These are phyloP conservation scores for Nelumbo lutea DNA, from an alignment of 164 flowering plant genomes.

Conservation along the genomic window DNA sequence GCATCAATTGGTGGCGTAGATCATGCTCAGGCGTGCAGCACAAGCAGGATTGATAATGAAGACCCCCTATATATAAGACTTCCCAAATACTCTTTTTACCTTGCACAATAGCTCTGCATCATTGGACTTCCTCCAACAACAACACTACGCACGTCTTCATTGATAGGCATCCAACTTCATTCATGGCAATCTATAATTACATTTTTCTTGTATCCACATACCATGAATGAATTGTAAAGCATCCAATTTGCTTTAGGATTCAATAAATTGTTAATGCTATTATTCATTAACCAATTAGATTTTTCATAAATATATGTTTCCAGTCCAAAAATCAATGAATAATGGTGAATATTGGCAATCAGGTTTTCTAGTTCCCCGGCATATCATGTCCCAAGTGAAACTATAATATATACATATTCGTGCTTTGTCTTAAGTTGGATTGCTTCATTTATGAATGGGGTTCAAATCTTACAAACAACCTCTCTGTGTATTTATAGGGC, in stretches of 20 bases:
- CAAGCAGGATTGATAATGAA: slow-evolving; percentile 2
- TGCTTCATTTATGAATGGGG: no score
- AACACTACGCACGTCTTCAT: slow-evolving; percentile 3
- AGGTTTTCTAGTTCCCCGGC: no score
- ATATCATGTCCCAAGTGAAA: no score
- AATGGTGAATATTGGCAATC: no score
- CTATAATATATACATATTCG: no score
- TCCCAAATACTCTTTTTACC: neutral
- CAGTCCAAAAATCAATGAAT: no score
- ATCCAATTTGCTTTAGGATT: neutral
- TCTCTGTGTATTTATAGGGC: no score
- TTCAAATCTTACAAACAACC: no score
- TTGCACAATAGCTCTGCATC: slow-evolving; percentile 6
- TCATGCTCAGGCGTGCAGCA: neutral
- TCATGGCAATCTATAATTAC: slow-evolving; percentile 1
- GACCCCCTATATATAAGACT: neutral
- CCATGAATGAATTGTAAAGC: neutral
- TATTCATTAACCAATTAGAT: no score
- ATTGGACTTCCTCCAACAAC: neutral
- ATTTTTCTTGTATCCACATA: neutral
- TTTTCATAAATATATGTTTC: no score
- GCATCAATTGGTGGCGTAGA: neutral
- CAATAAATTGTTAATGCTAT: neutral
- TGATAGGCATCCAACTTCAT: slow-evolving; percentile 1
- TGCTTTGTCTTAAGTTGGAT: no score